Base-by-base conservation (phyloP, 148 eudicot species). In the Heliosperma pusillum region DNA sequence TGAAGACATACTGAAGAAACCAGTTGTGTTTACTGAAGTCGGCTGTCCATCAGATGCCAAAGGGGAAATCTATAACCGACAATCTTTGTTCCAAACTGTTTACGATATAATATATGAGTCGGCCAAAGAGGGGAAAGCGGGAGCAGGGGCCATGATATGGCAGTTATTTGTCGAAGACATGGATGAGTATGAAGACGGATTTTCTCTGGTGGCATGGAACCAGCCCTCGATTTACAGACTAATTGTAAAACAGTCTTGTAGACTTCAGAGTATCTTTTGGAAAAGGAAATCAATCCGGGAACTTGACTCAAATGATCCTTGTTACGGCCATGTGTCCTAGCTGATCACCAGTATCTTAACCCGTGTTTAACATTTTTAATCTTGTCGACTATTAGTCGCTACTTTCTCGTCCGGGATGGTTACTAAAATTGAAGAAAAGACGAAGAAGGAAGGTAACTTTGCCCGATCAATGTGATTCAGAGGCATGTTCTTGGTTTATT, bases 71-170 rank as follows among this genome's bases (percentile, higher is more conserved):
- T n/a, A 78, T 33, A 80, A 81, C n/a, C 74, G 87, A 77, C 81
- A 87, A 68, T 56, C 67, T 1, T 10, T 87, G 50, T 58, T 81
- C 29, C 82, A 69, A 61, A 77, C 61, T 0, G 87, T 85, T 21
- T 81, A 83, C 60, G 84, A 87, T 29, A 82, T 57, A 29, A 79
- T 85, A 1, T 76, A 63, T 24, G 78, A 85, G 60, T 89, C 90
- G 8, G 90, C 88, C 24, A 80, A 78, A 76, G 80, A 72, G 61
- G 88, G 84, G 11, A 73, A 57, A 57, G 80, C 87, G 8, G 88
- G 86, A 64, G 88, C 84, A 2, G 89, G 90, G 74, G 74, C 83
- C 52, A 66, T 87, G 64, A 74, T 87, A 71, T 85, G 92, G 92
- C 92, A 87, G 76, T 72, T 87, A 52, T 50, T 89, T 78, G 80